Percentiles rank a stretch among this genome's conserved stretches.
These are phyloP conservation scores for Magnaporthiopsis incrustans DNA, from an alignment of 2,329 filamentous ascomycete genomes.

Conservation along the genomic window DNA sequence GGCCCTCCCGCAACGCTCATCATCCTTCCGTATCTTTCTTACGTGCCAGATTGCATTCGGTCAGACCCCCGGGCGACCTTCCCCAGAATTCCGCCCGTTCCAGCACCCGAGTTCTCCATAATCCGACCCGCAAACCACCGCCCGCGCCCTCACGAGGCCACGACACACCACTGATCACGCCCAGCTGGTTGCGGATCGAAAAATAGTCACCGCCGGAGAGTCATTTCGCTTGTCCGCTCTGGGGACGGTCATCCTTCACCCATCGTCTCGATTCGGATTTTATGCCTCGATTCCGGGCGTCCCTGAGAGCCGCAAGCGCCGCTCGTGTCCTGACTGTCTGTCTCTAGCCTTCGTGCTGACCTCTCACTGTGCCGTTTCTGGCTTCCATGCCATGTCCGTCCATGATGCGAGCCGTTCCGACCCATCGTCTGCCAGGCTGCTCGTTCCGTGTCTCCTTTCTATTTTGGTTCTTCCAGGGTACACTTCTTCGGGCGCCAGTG, in stretches of 20 bases:
- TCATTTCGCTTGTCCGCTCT: background rate
- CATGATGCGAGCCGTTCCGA: background rate
- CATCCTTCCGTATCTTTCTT: background rate
- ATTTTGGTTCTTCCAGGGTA: background rate
- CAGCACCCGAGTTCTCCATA: background rate
- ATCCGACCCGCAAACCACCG: conserved; percentile 4
- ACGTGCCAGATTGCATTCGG: background rate
- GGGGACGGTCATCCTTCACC: background rate
- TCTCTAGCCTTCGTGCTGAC: too few relatives aligned
- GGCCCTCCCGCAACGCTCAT: background rate
- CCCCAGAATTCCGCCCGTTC: background rate
- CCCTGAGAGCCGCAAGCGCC: background rate
- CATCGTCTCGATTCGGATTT: background rate
- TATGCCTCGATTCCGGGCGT: too few relatives aligned
- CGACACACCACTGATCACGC: background rate
- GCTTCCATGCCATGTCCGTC: background rate
- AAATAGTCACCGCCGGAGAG: background rate
- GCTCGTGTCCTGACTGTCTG: background rate
- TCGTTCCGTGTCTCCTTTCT: background rate
- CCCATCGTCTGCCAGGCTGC: background rate
- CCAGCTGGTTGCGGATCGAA: background rate
- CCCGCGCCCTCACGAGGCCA: background rate
- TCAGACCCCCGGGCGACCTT: background rate
- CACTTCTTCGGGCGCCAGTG: background rate
- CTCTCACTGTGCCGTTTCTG: background rate